Percentiles rank a stretch among this genome's conserved stretches.
These are phyloP conservation scores for Talaromyces trachyspermus DNA, from an alignment of 495 filamentous ascomycete genomes.

Conservation along the genomic window DNA sequence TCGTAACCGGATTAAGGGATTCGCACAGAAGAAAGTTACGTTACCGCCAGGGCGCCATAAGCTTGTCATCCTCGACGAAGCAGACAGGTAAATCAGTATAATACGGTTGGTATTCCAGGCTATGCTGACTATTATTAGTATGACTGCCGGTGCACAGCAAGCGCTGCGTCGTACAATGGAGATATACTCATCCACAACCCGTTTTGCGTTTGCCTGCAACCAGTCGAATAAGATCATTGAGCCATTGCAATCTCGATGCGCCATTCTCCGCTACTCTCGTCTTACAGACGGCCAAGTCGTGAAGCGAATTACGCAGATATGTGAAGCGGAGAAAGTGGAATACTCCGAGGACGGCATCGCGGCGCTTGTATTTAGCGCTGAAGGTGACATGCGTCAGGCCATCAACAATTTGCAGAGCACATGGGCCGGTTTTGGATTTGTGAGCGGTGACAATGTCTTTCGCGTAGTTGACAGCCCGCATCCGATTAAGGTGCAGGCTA, in stretches of 20 bases:
- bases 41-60: slow-evolving; percentile 88
- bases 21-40: slow-evolving; percentile 98
- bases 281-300: slow-evolving; percentile 91
- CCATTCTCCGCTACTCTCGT: slow-evolving; percentile 89
- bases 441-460: slow-evolving; percentile 96
- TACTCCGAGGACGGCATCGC: slow-evolving; percentile 91
- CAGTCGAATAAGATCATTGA: slow-evolving; percentile 99
- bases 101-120: not conserved
- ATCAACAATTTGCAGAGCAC: slow-evolving; percentile 99
- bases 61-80: slow-evolving; percentile 94
- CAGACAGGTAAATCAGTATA: slow-evolving; percentile 57
- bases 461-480: slow-evolving; percentile 95
- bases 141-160: slow-evolving; percentile 96
- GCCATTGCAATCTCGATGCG: slow-evolving; percentile 90
- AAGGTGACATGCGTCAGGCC: slow-evolving; percentile 98
- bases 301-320: slow-evolving; percentile 83
- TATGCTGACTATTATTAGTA: slow-evolving; percentile 38
- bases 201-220: slow-evolving; percentile 98
- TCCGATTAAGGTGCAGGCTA: slow-evolving; percentile 95
- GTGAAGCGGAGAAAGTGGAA: slow-evolving; percentile 77
- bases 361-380: slow-evolving; percentile 90
- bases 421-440: slow-evolving; percentile 90
- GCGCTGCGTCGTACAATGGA: slow-evolving; percentile 96
- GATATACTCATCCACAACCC: slow-evolving; percentile 93
- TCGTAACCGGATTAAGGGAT: slow-evolving; percentile 96